A percentile compares a stretch with the other conserved stretches of the same genome.
Evolutionary conservation across 2,329 filamentous ascomycete species (phyloP).

Genomic region (Chaetothyriales sp.): DNA sequence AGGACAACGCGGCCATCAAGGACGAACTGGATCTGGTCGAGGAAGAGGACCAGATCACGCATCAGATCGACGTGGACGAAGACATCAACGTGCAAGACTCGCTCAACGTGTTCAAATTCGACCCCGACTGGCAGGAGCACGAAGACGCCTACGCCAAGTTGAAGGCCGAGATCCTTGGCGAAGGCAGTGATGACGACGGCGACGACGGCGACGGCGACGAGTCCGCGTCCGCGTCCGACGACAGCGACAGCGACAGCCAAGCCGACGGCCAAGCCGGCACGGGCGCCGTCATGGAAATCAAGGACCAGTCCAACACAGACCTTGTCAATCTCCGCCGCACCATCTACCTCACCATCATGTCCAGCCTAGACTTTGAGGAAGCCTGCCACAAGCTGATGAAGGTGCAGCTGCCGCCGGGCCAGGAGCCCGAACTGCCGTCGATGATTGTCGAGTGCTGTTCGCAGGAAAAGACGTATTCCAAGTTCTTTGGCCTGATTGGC

Average conservation of each 20-base stretch:
- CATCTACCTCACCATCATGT: constrained; percentile 97
- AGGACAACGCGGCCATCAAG: constrained; percentile 79
- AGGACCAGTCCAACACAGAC: constrained; percentile 93
- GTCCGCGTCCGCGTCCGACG: constrained; percentile 49
- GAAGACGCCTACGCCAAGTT: constrained; percentile 81
- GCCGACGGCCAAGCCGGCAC: constrained; percentile 60
- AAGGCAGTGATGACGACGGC: constrained; percentile 73
- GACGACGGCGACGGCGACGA: constrained; percentile 43
- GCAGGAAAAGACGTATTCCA: constrained; percentile 92
- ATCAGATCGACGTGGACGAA: constrained; percentile 68
- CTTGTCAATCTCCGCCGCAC: constrained; percentile 83
- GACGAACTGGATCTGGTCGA: constrained; percentile 92
- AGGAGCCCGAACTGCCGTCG: constrained; percentile 79
- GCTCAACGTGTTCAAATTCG: constrained; percentile 91
- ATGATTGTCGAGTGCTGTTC: constrained; percentile 97
- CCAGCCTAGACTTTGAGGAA: constrained; percentile 89
- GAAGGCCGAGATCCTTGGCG: constrained; percentile 86
- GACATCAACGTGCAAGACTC: constrained; percentile 73
- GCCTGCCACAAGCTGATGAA: constrained; percentile 95
- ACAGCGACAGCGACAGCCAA: constrained; percentile 49
- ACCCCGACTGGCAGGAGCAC: constrained; percentile 76
- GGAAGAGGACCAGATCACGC: constrained; percentile 96
- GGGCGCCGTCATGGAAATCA: constrained; percentile 80
- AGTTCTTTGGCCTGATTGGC: constrained; percentile 89
- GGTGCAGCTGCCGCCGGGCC: constrained; percentile 71